Evolutionary conservation across 2,329 filamentous ascomycete species (phyloP).

Genomic region (Xylaria multiplex): DNA sequence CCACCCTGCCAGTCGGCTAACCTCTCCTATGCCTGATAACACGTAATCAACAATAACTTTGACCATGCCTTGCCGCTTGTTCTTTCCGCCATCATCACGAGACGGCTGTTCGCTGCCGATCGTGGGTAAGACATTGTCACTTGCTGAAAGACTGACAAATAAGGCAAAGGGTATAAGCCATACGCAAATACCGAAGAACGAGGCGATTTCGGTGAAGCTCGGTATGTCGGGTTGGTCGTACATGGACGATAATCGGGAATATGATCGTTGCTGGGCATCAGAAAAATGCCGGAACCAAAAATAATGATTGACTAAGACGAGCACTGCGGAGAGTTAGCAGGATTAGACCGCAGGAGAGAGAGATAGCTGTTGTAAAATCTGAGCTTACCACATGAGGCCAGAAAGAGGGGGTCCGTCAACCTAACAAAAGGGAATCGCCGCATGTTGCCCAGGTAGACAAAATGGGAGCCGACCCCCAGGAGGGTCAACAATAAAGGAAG

Average conservation of each 20-base stretch:
- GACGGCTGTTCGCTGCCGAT: constrained; percentile 79
- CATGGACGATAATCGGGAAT: constrained; percentile 66
- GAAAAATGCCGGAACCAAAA: constrained; percentile 97
- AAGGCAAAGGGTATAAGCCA: constrained; percentile 96
- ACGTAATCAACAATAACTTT: constrained; percentile 72
- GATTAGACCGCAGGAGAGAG: background rate
- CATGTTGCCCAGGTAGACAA: constrained; percentile 90
- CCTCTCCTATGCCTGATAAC: constrained; percentile 62
- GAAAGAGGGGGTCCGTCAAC: constrained; percentile 85
- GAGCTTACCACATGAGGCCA: constrained; percentile 79
- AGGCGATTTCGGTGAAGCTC: constrained; percentile 91
- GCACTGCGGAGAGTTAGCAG: constrained; percentile 59
- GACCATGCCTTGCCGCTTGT: constrained; percentile 70
- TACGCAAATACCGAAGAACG: constrained; percentile 94
- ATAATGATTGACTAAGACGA: constrained; percentile 92
- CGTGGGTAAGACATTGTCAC: constrained; percentile 92
- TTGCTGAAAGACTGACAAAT: constrained; percentile 92
- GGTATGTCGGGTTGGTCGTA: constrained; percentile 75
- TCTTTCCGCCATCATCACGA: constrained; percentile 58
- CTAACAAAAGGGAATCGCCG: constrained; percentile 79
- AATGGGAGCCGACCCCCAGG: constrained; percentile 81
- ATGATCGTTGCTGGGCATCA: constrained; percentile 65
- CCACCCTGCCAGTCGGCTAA: constrained; percentile 54
- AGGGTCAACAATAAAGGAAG: constrained; percentile 80
- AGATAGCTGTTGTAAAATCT: background rate